Evolutionary conservation across 2,329 filamentous ascomycete species (phyloP).

Genomic region (Sclerotiophoma versabilis): DNA sequence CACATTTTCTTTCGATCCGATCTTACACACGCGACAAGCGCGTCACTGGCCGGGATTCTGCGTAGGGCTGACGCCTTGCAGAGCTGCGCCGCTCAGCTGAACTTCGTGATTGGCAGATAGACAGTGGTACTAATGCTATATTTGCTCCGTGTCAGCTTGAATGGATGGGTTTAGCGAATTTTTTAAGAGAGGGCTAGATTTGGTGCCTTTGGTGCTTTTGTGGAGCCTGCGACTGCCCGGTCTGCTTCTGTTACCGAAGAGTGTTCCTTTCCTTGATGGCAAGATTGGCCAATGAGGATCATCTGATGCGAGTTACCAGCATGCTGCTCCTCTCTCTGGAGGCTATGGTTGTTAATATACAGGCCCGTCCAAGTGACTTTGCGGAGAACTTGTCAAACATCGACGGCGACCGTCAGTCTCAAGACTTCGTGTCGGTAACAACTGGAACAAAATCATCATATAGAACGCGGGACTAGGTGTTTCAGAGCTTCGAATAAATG

Average conservation of each 20-base stretch:
- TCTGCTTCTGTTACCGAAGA: neutral
- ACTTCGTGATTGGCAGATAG: neutral
- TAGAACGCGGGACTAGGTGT: no score
- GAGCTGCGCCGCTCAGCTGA: conserved; percentile 27
- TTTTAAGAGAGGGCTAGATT: no score
- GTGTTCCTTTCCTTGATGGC: neutral
- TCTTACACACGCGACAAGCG: conserved; percentile 38
- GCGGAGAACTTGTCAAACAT: no score
- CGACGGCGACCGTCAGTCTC: no score
- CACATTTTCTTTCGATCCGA: conserved; percentile 9
- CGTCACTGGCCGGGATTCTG: conserved; percentile 17
- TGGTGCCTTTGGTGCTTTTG: neutral
- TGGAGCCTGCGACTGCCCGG: neutral
- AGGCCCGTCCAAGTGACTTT: no score
- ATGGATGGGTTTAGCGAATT: conserved; percentile 11
- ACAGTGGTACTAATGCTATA: conserved; percentile 14
- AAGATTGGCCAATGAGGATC: no score
- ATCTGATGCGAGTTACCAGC: no score
- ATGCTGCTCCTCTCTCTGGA: no score
- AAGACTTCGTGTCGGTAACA: no score
- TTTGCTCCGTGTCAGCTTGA: conserved; percentile 16
- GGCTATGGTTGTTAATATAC: no score
- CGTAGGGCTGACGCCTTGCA: conserved; percentile 35
- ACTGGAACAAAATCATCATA: no score
- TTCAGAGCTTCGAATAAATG: no score